These are phyloP conservation scores for Curvularia eragrostidis DNA, from an alignment of 2,329 filamentous ascomycete species.

Conservation along the genomic window DNA sequence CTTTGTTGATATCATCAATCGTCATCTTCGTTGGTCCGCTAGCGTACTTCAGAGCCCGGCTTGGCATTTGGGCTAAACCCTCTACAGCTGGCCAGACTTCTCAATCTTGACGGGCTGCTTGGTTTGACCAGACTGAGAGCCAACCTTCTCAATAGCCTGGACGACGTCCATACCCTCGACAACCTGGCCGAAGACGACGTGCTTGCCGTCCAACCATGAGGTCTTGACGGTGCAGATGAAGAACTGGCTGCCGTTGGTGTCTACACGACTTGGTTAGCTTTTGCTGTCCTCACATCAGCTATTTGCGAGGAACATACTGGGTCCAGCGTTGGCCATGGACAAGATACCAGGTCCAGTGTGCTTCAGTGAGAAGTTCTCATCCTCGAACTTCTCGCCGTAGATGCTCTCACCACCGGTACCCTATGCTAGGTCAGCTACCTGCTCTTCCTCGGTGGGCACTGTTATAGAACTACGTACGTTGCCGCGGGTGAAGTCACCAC, in stretches of 20 bases:
- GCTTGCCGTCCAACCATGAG: conserved; percentile 78
- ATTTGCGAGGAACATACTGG: conserved; percentile 42
- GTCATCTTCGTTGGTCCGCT: conserved; percentile 15
- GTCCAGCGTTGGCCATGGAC: conserved; percentile 97
- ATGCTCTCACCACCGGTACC: conserved; percentile 87
- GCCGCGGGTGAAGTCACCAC: conserved; percentile 92
- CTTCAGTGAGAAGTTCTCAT: conserved; percentile 92
- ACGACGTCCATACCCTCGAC: conserved; percentile 36
- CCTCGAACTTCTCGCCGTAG: conserved; percentile 95
- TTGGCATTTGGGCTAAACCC: background rate
- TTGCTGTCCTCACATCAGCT: too few relatives aligned
- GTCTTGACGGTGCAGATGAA: conserved; percentile 95
- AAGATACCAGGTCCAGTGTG: conserved; percentile 92
- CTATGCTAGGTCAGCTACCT: conserved; percentile 23
- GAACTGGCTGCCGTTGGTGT: conserved; percentile 96
- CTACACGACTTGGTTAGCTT: conserved; percentile 31
- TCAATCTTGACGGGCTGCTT: conserved; percentile 32
- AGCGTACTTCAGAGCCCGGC: background rate
- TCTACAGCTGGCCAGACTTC: conserved; percentile 36
- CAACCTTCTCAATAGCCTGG: conserved; percentile 33
- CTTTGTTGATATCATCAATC: conserved; percentile 19
- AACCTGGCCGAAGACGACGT: conserved; percentile 85
- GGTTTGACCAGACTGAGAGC: conserved; percentile 31
- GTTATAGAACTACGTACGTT: conserved; percentile 69
- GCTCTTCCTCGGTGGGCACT: background rate